A percentile compares a stretch with the other conserved stretches of the same genome.
phyloP scores from a whole-genome alignment of 805 yeast genomes.

The Myxozyma neotropica region DNA sequence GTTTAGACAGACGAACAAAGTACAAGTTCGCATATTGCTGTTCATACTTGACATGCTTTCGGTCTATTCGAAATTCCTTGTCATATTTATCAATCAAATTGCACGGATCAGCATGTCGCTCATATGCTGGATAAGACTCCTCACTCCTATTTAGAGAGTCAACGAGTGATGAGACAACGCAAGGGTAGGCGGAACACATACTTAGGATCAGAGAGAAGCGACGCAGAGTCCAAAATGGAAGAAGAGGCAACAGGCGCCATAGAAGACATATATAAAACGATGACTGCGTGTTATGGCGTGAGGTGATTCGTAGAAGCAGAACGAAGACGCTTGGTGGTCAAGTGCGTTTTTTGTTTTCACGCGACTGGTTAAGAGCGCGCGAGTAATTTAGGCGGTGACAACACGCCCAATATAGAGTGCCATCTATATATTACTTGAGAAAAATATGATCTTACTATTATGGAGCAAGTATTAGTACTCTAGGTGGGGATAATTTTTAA shows the following conservation, averaged over 20 bases:
- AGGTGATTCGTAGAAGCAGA: neutral
- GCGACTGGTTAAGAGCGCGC: neutral
- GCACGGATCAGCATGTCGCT: neutral
- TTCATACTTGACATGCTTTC: conserved; percentile 47
- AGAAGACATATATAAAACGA: neutral
- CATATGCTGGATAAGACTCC: conserved; percentile 2
- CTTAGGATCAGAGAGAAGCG: conserved; percentile 15
- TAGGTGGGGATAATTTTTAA: no score
- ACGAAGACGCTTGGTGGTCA: no score
- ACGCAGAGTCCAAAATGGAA: conserved; percentile 10
- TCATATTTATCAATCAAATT: conserved; percentile 14
- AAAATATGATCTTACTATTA: no score
- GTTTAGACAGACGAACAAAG: conserved; percentile 51
- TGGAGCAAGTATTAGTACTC: neutral
- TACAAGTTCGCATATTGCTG: conserved; percentile 64
- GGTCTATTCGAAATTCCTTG: conserved; percentile 5
- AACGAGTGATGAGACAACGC: neutral
- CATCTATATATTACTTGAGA: no score
- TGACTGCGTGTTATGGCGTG: no score
- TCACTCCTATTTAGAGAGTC: neutral
- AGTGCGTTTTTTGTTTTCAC: no score
- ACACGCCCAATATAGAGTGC: conserved; percentile 5
- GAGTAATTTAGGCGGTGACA: neutral
- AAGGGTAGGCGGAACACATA: no score
- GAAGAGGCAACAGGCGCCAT: conserved; percentile 28